Conservation (phyloP, 2,329 filamentous ascomycete genomes). For the Rutstroemia sydowiana region DNA sequence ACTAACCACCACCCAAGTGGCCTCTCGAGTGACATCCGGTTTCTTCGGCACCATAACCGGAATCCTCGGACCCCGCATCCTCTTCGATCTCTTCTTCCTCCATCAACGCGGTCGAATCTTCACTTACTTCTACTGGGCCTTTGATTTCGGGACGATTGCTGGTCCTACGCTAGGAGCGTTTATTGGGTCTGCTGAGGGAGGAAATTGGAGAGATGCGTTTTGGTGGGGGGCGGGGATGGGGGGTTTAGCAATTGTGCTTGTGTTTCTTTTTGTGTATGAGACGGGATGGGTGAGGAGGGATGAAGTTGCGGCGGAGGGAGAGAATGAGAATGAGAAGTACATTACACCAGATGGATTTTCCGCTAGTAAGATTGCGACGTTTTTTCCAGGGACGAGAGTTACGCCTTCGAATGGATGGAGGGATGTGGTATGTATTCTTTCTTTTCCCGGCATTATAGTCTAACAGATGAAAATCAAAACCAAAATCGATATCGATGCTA, state of each 20-base stretch:
- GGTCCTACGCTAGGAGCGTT: slow-evolving; percentile 36
- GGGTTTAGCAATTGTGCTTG: slow-evolving; percentile 29
- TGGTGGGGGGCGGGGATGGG: slow-evolving; percentile 36
- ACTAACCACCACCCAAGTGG: too few species aligned
- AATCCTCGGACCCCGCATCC: slow-evolving; percentile 33
- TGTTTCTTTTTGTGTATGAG: slow-evolving; percentile 35
- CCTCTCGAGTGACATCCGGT: slow-evolving; percentile 32
- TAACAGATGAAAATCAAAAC: too few species aligned
- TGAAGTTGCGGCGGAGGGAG: too few species aligned
- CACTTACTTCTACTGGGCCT: slow-evolving; percentile 30
- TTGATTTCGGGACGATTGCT: slow-evolving; percentile 32
- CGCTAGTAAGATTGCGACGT: slow-evolving; percentile 12
- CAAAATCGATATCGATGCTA: too few species aligned
- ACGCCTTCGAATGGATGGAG: too few species aligned
- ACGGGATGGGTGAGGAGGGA: slow-evolving; percentile 34
- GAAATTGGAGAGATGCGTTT: slow-evolving; percentile 33
- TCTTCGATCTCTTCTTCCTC: slow-evolving; percentile 38
- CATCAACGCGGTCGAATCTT: slow-evolving; percentile 37
- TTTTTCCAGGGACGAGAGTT: slow-evolving; percentile 14
- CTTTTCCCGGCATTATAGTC: too few species aligned
- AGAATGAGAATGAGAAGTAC: slow-evolving; percentile 16
- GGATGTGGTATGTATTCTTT: too few species aligned
- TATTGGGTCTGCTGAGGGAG: slow-evolving; percentile 29
- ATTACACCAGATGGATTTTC: slow-evolving; percentile 19
- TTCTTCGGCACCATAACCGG: slow-evolving; percentile 34